Evolutionary conservation across 208 protist species (phyloP).

Genomic region (Lotmaria passim): DNA sequence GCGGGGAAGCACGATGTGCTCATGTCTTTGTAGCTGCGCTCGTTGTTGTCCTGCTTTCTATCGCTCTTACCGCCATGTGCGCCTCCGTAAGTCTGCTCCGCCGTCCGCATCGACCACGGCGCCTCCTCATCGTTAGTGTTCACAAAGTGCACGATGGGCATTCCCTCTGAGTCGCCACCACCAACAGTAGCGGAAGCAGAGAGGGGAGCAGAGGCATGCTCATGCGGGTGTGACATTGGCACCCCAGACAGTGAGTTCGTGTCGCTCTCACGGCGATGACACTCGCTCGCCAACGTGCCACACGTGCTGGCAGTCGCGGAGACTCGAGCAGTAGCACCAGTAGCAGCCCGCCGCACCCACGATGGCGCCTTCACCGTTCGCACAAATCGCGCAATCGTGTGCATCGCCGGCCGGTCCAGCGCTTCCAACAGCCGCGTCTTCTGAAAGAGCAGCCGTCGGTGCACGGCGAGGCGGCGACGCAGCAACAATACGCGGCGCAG

Average conservation of each 20-base stretch:
- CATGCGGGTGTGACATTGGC: not conserved
- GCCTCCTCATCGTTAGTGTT: not conserved
- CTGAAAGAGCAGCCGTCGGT: slow-evolving; percentile 51
- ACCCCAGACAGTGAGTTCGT: not conserved
- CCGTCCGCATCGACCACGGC: not conserved
- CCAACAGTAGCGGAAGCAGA: not conserved
- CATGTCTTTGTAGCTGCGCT: not conserved
- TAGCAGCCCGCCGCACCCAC: not conserved
- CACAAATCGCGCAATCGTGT: slow-evolving; percentile 44
- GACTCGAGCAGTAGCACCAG: not conserved
- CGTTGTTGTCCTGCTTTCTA: not conserved
- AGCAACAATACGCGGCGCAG: slow-evolving; percentile 66
- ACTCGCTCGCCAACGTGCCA: not conserved
- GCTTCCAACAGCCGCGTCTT: slow-evolving; percentile 58
- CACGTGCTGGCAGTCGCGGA: not conserved
- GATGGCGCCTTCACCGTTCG: not conserved
- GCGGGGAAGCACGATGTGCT: not conserved
- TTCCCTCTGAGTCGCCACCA: not conserved
- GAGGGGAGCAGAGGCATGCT: not conserved
- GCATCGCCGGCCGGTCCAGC: slow-evolving; percentile 39
- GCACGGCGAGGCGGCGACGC: slow-evolving; percentile 52
- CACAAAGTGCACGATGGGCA: slow-evolving; percentile 1
- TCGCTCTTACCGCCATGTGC: not conserved
- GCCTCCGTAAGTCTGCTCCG: not conserved
- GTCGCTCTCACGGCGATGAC: not conserved